Evolutionary conservation across 2,329 filamentous ascomycete genomes (phyloP).

Genomic region (Coniella lustricola): DNA sequence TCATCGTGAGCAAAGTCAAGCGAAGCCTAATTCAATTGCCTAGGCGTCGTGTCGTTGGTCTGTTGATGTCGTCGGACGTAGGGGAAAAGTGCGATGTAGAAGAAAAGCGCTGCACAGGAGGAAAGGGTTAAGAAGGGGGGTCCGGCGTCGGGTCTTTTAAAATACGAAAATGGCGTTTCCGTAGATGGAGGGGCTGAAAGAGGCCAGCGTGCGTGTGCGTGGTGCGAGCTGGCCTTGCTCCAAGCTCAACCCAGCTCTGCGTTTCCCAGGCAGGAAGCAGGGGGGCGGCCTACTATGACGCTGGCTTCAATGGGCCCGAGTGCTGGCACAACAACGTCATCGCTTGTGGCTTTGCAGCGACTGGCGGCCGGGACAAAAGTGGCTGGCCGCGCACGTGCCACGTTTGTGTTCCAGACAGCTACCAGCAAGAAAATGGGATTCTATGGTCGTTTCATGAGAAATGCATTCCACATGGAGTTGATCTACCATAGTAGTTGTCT

Average conservation of each 20-base stretch:
- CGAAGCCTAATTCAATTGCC: not conserved
- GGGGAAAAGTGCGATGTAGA: not conserved
- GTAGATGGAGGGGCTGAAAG: not conserved
- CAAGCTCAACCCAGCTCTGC: constrained; percentile 12
- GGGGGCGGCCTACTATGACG: constrained; percentile 4
- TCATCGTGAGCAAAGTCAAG: constrained; percentile 38
- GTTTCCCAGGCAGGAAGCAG: constrained; percentile 7
- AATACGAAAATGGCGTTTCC: not conserved
- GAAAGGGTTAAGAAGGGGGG: not conserved
- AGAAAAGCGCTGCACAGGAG: not conserved
- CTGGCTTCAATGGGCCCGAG: not conserved
- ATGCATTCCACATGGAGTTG: no score
- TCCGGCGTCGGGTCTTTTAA: not conserved
- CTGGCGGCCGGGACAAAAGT: no score
- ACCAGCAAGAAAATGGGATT: no score
- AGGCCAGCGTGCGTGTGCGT: constrained; percentile 8
- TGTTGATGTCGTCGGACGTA: not conserved
- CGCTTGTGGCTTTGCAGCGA: constrained; percentile 1
- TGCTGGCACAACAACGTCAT: constrained; percentile 13
- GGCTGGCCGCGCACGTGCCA: not conserved
- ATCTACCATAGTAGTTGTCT: no score
- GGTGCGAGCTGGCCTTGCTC: constrained; percentile 4
- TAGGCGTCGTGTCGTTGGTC: not conserved
- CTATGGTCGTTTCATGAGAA: no score
- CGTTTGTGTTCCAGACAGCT: not conserved